Conservation (phyloP, 768 basidiomycete species). For the Rhizopogon sp. region DNA sequence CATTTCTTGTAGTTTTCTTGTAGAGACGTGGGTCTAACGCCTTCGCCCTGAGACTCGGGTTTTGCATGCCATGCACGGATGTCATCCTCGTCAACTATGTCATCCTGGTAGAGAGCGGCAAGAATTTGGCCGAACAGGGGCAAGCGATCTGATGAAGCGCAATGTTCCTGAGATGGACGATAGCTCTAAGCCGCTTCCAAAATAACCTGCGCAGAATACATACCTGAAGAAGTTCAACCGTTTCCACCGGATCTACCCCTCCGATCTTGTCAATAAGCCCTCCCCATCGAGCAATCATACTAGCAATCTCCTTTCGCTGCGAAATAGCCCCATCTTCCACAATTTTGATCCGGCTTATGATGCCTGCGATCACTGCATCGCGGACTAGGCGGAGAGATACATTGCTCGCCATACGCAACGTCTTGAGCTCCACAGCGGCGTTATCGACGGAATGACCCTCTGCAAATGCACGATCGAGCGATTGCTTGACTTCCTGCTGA, state of each 20-base stretch:
- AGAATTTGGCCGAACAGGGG: slow-evolving; percentile 82
- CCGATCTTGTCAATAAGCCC: slow-evolving; percentile 75
- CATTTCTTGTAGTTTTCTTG: slow-evolving; percentile 59
- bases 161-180: slow-evolving; percentile 45
- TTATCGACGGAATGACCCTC: slow-evolving; percentile 92
- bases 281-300: slow-evolving; percentile 76
- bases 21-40: slow-evolving; percentile 32
- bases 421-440: slow-evolving; percentile 91
- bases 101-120: slow-evolving; percentile 83
- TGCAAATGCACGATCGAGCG: slow-evolving; percentile 86
- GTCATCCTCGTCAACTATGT: slow-evolving; percentile 87
- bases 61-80: slow-evolving; percentile 81
- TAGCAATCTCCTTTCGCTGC: slow-evolving; percentile 63
- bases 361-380: slow-evolving; percentile 81
- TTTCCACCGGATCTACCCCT: slow-evolving; percentile 78
- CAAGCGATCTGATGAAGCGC: slow-evolving; percentile 56
- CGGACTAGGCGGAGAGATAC: slow-evolving; percentile 82
- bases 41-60: slow-evolving; percentile 50
- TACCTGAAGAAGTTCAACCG: slow-evolving; percentile 76
- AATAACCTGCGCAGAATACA: slow-evolving; percentile 8
- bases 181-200: background rate
- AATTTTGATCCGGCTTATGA: slow-evolving; percentile 69
- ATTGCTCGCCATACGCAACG: slow-evolving; percentile 94
- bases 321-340: slow-evolving; percentile 48
- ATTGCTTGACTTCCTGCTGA: slow-evolving; percentile 68